phyloP scores from a whole-genome alignment of 805 yeast genomes.

The Suhomyces vadensis region DNA sequence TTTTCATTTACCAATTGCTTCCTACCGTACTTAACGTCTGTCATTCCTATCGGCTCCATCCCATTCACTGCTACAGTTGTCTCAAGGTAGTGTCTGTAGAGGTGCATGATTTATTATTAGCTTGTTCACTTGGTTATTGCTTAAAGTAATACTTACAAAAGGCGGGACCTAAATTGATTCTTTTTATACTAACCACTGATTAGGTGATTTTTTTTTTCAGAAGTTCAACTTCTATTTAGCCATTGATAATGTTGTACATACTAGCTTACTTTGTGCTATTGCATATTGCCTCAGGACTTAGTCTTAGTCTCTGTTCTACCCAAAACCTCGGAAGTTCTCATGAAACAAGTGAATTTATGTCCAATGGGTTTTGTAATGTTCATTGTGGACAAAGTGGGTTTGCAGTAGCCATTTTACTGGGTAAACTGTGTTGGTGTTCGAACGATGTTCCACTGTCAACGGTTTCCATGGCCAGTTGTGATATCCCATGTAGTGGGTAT shows the following conservation, averaged over 20 bases:
- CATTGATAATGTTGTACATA: background rate
- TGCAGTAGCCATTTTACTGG: constrained; percentile 55
- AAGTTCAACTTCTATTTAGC: background rate
- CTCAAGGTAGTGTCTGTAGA: too few relatives aligned
- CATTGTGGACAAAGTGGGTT: constrained; percentile 44
- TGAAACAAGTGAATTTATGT: constrained; percentile 28
- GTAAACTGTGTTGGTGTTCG: constrained; percentile 63
- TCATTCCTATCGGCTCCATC: too few relatives aligned
- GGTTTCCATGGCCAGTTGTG: constrained; percentile 35
- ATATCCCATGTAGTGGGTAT: constrained; percentile 46
- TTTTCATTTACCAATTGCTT: too few relatives aligned
- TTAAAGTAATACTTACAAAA: too few relatives aligned
- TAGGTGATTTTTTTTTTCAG: constrained; percentile 1
- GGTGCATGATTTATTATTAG: too few relatives aligned
- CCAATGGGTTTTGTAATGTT: constrained; percentile 54
- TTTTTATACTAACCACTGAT: too few relatives aligned
- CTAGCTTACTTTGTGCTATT: background rate
- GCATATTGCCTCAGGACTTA: constrained; percentile 4
- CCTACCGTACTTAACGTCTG: too few relatives aligned
- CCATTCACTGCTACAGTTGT: too few relatives aligned
- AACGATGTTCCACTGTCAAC: constrained; percentile 49
- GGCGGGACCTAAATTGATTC: too few relatives aligned
- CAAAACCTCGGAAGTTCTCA: constrained; percentile 21
- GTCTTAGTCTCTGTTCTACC: constrained; percentile 24
- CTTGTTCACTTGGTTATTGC: too few relatives aligned